Evolutionary conservation across 441 rosid genomes (phyloP), one percentile per base, ranked within the genome.

Genomic region (Croton setiger): DNA sequence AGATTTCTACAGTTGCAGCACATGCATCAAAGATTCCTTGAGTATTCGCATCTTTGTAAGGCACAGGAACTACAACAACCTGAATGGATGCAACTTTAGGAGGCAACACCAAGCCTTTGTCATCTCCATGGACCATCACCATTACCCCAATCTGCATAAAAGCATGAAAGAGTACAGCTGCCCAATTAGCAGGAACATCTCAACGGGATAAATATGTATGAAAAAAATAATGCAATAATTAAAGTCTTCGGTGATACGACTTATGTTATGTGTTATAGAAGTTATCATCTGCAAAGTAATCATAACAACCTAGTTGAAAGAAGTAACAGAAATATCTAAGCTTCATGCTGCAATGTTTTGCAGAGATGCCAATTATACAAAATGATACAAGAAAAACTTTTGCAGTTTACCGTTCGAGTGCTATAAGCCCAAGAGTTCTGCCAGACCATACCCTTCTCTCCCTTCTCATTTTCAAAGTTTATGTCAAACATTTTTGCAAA

Each of bases 361-460:
- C 9, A 43, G 8, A 27, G 64, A 54, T 49, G 44, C 41, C 23
- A 64, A 53, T 7, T 37, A 54, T 49, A 53, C 57, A 56, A 23
- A 18, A 48, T 54, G 54, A 35, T 64, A 66, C 41, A 60, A 67
- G 48, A 37, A 64, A 43, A 59, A 7, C 3, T 4, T 27, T 5
- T 12, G 12, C 48, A 56, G 43, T 55, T 73, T 87, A 95, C 93
- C 63, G 93, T 89, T 67, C 98, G 82, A 33, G 98, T 90, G 75
- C 91, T 92, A 75, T 89, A 95, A 17, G 98, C 99, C 99, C 98
- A 95, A 14, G 99, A 95, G 75, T 95, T 95, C 82, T 95, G 99
- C 99, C 99, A 95, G 77, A 83, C 97, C 96, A 84, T 91, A 58
- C 78, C 85, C 82, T 77, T 92, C 83, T 90, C 95, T 60, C 96